These are phyloP conservation scores for Epichloe bromicola DNA, from an alignment of 2,329 filamentous ascomycete species.

Conservation along the genomic window DNA sequence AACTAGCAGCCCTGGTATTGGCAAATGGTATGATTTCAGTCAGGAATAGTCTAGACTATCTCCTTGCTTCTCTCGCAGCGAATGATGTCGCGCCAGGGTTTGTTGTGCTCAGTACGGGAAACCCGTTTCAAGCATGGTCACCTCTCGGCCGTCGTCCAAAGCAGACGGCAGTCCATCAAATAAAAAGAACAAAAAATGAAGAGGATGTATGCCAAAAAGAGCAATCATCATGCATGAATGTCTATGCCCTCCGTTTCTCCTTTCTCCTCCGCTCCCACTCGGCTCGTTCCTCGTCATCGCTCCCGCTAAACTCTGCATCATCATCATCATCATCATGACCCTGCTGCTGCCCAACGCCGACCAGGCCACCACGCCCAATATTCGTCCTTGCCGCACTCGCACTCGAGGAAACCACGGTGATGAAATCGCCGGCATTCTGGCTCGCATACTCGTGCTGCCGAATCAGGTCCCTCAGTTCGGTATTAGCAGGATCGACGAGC, in stretches of 20 bases:
- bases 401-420: conserved; percentile 19
- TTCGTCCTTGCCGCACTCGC: not conserved
- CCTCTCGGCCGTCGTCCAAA: not conserved
- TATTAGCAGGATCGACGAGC: conserved; percentile 60
- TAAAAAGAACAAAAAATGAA: not conserved
- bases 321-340: conserved; percentile 25
- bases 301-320: conserved; percentile 49
- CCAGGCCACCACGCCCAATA: conserved; percentile 10
- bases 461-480: conserved; percentile 46
- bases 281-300: conserved; percentile 50
- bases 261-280: conserved; percentile 44
- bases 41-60: not conserved
- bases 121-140: not conserved
- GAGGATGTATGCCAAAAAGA: not conserved
- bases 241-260: conserved; percentile 20
- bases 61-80: not conserved
- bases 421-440: conserved; percentile 46
- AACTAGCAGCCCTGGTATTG: conserved; percentile 2
- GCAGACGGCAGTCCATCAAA: too few relatives aligned
- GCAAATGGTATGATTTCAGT: conserved; percentile 1
- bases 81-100: not conserved
- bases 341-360: not conserved
- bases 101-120: not conserved
- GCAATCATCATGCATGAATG: not conserved
- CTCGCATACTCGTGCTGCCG: conserved; percentile 56